A percentile compares a stretch with the other conserved stretches of the same genome.
Conservation (phyloP, 345 rosid genomes). For the Cardiospermum halicacabum region DNA sequence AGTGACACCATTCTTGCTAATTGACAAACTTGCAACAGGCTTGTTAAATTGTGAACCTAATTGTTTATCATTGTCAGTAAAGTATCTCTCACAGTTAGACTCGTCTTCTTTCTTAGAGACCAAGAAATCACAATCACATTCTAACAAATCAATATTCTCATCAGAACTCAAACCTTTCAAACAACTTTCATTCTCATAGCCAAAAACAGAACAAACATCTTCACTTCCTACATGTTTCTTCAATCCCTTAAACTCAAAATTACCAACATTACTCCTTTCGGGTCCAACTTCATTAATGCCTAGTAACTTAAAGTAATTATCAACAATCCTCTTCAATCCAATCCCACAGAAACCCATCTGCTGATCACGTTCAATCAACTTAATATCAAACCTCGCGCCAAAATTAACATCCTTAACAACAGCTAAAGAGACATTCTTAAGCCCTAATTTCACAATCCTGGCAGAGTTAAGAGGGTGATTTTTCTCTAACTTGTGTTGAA, state of each 20-base stretch:
- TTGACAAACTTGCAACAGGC: constrained; percentile 23
- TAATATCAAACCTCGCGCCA: constrained; percentile 49
- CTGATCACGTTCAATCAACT: constrained; percentile 21
- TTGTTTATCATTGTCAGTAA: not conserved
- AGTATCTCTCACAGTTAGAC: not conserved
- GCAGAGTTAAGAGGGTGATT: constrained; percentile 80
- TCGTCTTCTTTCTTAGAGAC: constrained; percentile 11
- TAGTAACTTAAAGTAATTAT: constrained; percentile 1
- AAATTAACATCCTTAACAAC: constrained; percentile 58
- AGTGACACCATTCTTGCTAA: constrained; percentile 44
- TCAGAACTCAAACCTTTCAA: not conserved
- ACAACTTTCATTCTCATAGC: not conserved
- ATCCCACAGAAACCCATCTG: constrained; percentile 13
- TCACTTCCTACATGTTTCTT: constrained; percentile 9
- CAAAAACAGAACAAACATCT: constrained; percentile 15
- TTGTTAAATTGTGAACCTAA: constrained; percentile 4
- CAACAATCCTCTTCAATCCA: constrained; percentile 20
- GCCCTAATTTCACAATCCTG: constrained; percentile 68
- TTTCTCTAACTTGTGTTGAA: constrained; percentile 70
- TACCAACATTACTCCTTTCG: constrained; percentile 8
- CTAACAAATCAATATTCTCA: not conserved
- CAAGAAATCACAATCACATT: not conserved
- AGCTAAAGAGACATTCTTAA: constrained; percentile 46
- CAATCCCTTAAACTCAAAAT: constrained; percentile 13
- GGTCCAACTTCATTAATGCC: constrained; percentile 15